Evolutionary conservation across 345 rosid genomes (phyloP).

Genomic region (Odontarrhena argentea): DNA sequence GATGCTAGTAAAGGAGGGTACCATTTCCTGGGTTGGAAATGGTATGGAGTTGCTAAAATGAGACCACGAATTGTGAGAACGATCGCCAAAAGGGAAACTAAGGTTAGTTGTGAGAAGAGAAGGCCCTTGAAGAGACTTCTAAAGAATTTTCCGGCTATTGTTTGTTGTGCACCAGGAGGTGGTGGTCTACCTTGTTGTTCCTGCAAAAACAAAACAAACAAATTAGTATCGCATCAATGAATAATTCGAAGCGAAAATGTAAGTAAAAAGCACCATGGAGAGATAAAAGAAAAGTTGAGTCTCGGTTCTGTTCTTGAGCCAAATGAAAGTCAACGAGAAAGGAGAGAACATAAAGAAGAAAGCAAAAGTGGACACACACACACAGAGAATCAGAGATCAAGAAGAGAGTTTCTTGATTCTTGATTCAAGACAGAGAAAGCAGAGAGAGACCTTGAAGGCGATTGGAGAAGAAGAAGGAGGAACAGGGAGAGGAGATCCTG

Average conservation of each 20-base stretch:
- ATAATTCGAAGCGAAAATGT: neutral
- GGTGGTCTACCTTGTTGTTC: conserved; percentile 46
- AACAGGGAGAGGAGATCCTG: conserved; percentile 35
- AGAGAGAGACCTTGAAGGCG: conserved; percentile 47
- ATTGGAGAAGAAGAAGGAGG: conserved; percentile 36
- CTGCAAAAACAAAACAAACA: conserved; percentile 37
- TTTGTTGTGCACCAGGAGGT: conserved; percentile 24
- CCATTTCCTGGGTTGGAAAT: conserved; percentile 73
- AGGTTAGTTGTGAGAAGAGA: conserved; percentile 61
- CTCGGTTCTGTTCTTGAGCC: neutral
- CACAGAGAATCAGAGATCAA: conserved; percentile 8
- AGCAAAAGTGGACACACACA: conserved; percentile 12
- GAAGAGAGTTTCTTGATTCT: conserved; percentile 21
- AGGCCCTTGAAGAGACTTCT: conserved; percentile 58
- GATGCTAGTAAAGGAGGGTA: conserved; percentile 74
- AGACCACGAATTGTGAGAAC: conserved; percentile 65
- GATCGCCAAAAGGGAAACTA: conserved; percentile 53
- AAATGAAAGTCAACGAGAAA: conserved; percentile 21
- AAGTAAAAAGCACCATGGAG: conserved; percentile 17
- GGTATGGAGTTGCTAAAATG: conserved; percentile 48
- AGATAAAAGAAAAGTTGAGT: conserved; percentile 7
- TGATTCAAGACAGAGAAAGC: conserved; percentile 11
- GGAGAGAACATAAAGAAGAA: conserved; percentile 13
- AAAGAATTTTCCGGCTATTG: conserved; percentile 44
- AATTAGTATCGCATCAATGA: conserved; percentile 7